Base-by-base conservation (phyloP, 352 stramenopile genomes). In the Phytophthora pistaciae region DNA sequence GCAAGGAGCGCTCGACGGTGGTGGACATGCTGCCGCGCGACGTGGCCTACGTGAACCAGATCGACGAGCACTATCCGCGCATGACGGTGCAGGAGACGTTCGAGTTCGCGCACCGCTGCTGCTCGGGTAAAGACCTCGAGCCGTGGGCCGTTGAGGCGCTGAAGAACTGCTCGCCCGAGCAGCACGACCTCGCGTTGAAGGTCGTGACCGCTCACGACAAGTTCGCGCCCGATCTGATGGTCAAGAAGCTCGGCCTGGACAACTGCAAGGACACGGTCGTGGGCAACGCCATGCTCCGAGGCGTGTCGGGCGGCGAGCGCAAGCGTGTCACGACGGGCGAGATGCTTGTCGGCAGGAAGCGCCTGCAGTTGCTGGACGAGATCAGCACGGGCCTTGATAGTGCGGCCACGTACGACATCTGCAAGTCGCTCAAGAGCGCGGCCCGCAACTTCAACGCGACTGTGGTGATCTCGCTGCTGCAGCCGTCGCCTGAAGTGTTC, bases 301-400 rank as follows among this genome's bases (percentile, higher is more conserved):
- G 88, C 42, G 79, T 94, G 1, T 87, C 82, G 3, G 83, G 84
- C 7, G 82, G 87, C 4, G 85, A 95, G 16, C 70, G 70, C 5
- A 77, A 77, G 59, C 70, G 70, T 48, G 70, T 68, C 48, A 66
- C 60, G n/a, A 54, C 91, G 44, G 90, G 85, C 11, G 91, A 91
- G 48, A 93, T 97, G 70, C 54, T 95, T n/a, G 76, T 97, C 11
- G 95, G 87, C 0, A 73, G 88, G 44, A 92, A 92, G 42, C 61
- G 70, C 1, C 76, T 95, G 23, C 63, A 93, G 18, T 31, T 97
- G 0, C 77, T 98, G 25, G 93, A 98, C 70, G 79, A 91, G 66
- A 91, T 92, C 75, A 91, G 78, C 50, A 92, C 85, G 7, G 84
- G 85, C 6, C 78, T 93, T 46, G 65, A 77, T 23, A 77, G 70